These are phyloP conservation scores for Zoysia japonica DNA, from an alignment of 176 grass and related monocot genomes.

Conservation along the genomic window DNA sequence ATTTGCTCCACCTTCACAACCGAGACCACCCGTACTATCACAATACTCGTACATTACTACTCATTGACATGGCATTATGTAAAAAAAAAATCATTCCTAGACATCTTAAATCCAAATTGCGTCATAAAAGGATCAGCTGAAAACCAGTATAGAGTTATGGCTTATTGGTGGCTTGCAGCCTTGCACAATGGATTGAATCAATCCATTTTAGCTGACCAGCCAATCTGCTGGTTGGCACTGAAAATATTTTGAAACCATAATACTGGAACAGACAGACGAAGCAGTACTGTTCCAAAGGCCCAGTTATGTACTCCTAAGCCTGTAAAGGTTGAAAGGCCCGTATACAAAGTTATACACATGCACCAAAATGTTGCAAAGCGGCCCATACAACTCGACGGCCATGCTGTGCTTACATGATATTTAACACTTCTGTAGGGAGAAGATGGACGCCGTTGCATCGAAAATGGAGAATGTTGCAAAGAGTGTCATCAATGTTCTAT, in stretches of 20 bases:
- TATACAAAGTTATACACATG: neutral
- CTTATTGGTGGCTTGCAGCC: neutral
- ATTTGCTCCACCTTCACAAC: neutral
- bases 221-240: neutral
- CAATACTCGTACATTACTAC: neutral
- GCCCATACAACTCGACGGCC: neutral
- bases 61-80: too few relatives aligned
- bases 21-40: neutral
- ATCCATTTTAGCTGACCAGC: neutral
- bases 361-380: neutral
- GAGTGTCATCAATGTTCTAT: constrained; percentile 51
- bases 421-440: constrained; percentile 49
- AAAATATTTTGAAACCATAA: neutral
- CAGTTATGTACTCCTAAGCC: neutral
- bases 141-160: neutral
- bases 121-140: neutral
- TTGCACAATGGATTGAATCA: neutral
- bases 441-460: constrained; percentile 57
- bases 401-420: neutral
- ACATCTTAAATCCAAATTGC: neutral
- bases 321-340: neutral
- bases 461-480: constrained; percentile 62
- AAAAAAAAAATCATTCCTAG: neutral
- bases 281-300: neutral
- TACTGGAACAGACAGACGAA: neutral